Base-by-base conservation (phyloP, 208 protist species). In the Trypanosoma congolense region DNA sequence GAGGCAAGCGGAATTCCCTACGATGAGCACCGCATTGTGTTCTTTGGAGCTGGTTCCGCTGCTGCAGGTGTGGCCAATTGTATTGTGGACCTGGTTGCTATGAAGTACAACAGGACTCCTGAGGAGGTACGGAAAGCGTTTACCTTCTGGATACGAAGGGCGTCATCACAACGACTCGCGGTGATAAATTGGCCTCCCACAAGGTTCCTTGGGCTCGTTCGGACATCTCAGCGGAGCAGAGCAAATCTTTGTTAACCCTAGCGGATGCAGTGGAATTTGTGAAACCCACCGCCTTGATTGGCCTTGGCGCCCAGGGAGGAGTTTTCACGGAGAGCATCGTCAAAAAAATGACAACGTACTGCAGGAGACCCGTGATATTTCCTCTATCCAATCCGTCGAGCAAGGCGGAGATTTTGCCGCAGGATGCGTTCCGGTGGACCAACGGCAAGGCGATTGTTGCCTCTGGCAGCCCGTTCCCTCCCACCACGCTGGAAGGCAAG, bases 251-350 rank as follows among this genome's bases (percentile, higher is more conserved):
- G 21, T 74, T 33, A 42, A 89, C 67, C 14, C 69, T 87, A 22
- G 54, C 70, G 38, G 75, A 84, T 42, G 65, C 94, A 24, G 80
- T 95, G 44, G 73, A 83, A 47, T 80, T 81, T 40, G 84, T 98
- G 29, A 96, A 96, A 77, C 97, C 97, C 28, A 98, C 96, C 6
- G 90, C 77, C 16, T 60, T 99, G 42, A 80, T 99, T 58, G 97
- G 97, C 26, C 82, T 98, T 28, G 83, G 88, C 51, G 96, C 94
- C 38, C 70, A 83, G 1, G 90, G 88, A 38, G 77, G 87, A 33
- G 77, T 77, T 19, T 99, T 99, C 76, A 97, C 93, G n/a, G 70
- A 98, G 66, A 85, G 96, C 30, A 85, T 98, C 21, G 67, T 98
- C 19, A 56, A 72, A 44, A 55, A 63, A 28, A 79, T 98, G 62